Percentiles rank a stretch among this genome's conserved stretches.
phyloP scores from a whole-genome alignment of 768 basidiomycete species.

The Suillus lakei region DNA sequence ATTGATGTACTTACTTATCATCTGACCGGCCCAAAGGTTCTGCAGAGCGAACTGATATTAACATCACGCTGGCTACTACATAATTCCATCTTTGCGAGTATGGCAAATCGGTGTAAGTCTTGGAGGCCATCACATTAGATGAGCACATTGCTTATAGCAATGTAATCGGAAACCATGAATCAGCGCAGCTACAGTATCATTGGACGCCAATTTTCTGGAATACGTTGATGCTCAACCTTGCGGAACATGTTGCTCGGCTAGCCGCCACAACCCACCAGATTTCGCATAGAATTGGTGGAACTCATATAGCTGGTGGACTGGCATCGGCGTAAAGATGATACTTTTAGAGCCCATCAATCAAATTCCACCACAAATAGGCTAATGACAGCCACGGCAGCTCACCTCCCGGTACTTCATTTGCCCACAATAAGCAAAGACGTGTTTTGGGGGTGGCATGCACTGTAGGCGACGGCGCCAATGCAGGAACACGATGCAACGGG shows the following conservation, averaged over 20 bases:
- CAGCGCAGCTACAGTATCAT: not conserved
- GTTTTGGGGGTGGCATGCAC: conserved; percentile 83
- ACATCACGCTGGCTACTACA: no score
- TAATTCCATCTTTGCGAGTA: no score
- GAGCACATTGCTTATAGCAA: not conserved
- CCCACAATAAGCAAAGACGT: conserved; percentile 79
- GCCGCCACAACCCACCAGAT: not conserved
- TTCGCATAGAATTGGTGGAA: not conserved
- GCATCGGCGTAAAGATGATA: not conserved
- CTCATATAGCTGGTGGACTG: not conserved
- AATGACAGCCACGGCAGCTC: conserved; percentile 67
- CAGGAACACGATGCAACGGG: conserved; percentile 73
- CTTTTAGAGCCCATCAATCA: conserved; percentile 8
- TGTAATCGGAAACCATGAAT: not conserved
- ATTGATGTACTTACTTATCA: no score
- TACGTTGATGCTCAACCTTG: not conserved
- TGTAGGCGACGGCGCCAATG: conserved; percentile 69
- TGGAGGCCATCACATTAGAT: not conserved
- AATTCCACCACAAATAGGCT: conserved; percentile 64
- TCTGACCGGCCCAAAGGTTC: no score
- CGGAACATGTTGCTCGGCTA: not conserved
- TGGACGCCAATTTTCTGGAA: not conserved
- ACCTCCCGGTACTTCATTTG: no score
- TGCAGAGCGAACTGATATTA: no score
- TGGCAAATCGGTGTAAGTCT: no score